A percentile compares a stretch with the other conserved stretches of the same genome.
Conservation (phyloP, 768 basidiomycete genomes). For the Glaciozyma martinii region DNA sequence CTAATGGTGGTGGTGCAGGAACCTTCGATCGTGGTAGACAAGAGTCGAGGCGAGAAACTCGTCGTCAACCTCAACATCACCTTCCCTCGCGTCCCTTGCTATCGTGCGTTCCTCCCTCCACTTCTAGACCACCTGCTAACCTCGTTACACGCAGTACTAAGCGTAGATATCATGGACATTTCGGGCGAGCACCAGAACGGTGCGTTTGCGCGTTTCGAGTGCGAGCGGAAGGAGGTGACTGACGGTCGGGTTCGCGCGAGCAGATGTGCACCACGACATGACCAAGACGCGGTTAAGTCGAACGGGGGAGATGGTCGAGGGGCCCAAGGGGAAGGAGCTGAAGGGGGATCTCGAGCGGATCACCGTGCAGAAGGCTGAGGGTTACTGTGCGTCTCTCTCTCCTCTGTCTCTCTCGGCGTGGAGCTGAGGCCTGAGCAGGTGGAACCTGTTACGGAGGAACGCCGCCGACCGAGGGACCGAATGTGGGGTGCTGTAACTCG, state of each 20-base stretch:
- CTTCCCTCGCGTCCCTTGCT: constrained; percentile 95
- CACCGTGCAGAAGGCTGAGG: constrained; percentile 49
- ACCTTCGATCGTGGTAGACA: constrained; percentile 85
- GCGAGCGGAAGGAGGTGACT: neutral
- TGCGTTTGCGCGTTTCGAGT: neutral
- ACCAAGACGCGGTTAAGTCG: constrained; percentile 67
- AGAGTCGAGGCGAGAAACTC: constrained; percentile 86
- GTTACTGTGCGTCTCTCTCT: constrained; percentile 29
- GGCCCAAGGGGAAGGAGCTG: constrained; percentile 47
- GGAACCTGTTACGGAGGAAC: constrained; percentile 91
- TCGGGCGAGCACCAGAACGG: constrained; percentile 85
- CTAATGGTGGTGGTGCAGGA: constrained; percentile 9
- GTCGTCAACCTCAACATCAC: constrained; percentile 85
- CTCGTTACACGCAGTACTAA: constrained; percentile 59
- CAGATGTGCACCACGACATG: constrained; percentile 74
- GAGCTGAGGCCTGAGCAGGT: constrained; percentile 46
- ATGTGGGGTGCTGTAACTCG: constrained; percentile 79
- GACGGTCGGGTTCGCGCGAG: neutral
- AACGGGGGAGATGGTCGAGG: constrained; percentile 49
- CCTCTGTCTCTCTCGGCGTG: neutral
- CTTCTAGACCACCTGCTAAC: neutral
- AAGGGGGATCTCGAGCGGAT: constrained; percentile 80
- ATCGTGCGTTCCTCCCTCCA: constrained; percentile 54
- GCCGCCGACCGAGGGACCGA: constrained; percentile 44
- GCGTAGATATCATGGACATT: constrained; percentile 96